A percentile compares a stretch with the other conserved stretches of the same genome.
Evolutionary conservation across 2,329 filamentous ascomycete species (phyloP).

Genomic region (Acephala macrosclerotiorum): DNA sequence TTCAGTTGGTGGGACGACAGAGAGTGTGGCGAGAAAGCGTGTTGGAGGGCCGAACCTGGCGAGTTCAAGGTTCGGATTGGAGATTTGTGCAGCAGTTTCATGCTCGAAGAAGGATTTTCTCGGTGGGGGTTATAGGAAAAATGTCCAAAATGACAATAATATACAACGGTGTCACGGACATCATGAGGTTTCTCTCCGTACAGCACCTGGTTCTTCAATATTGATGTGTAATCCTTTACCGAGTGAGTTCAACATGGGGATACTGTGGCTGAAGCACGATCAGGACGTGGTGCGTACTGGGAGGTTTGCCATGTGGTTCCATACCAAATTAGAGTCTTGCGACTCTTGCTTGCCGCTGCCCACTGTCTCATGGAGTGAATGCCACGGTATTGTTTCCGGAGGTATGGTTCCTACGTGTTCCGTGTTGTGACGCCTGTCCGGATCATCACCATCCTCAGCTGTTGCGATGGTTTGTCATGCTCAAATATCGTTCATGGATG

Average conservation of each 20-base stretch:
- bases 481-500: no score
- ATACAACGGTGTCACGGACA: neutral
- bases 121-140: neutral
- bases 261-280: neutral
- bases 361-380: neutral
- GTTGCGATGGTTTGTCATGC: neutral
- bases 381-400: neutral
- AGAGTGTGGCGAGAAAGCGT: neutral
- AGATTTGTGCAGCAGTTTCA: neutral
- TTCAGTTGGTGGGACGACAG: slow-evolving; percentile 20
- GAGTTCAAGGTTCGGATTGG: neutral
- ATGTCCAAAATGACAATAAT: neutral
- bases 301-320: neutral
- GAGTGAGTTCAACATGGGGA: neutral
- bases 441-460: neutral
- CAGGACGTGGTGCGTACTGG: neutral
- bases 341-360: neutral
- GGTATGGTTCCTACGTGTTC: neutral
- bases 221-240: neutral
- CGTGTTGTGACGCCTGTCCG: neutral
- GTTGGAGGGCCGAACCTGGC: slow-evolving; percentile 17
- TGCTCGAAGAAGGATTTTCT: neutral
- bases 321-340: neutral
- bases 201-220: neutral
- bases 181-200: neutral